Evolutionary conservation across 768 basidiomycete species (phyloP).

Genomic region (Termitomyces sp.): DNA sequence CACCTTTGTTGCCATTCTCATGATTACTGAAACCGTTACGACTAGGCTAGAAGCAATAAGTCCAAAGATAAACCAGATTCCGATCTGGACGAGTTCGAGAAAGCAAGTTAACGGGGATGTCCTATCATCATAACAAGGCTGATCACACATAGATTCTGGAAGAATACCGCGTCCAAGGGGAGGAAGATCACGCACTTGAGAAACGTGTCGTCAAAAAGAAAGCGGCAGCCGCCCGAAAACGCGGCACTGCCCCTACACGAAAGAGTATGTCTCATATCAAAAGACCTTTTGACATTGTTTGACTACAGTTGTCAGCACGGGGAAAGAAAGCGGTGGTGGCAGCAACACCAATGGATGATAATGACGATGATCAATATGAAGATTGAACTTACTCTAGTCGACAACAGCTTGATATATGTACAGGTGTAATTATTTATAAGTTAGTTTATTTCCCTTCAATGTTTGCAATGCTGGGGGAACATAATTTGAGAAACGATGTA

Average conservation of each 20-base stretch:
- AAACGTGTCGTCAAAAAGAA: conserved; percentile 82
- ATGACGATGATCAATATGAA: conserved; percentile 14
- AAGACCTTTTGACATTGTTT: background rate
- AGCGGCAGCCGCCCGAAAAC: conserved; percentile 67
- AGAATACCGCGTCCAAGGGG: conserved; percentile 77
- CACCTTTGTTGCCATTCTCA: background rate
- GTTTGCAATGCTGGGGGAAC: background rate
- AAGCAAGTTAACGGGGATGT: conserved; percentile 32
- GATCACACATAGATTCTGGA: conserved; percentile 62
- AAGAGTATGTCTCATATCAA: conserved; percentile 24
- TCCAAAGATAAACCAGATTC: conserved; percentile 88
- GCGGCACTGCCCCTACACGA: conserved; percentile 36
- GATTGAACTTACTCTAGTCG: background rate
- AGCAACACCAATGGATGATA: conserved; percentile 5
- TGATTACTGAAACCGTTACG: background rate
- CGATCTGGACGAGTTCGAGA: conserved; percentile 93
- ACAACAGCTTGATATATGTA: background rate
- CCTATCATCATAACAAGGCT: background rate
- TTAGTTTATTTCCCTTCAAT: background rate
- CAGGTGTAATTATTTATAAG: background rate
- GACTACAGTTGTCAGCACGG: conserved; percentile 5
- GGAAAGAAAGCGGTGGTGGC: conserved; percentile 6
- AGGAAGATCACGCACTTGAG: conserved; percentile 88
- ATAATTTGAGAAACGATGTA: background rate
- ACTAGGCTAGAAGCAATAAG: conserved; percentile 82